Conservation (phyloP, 805 yeast species). For the Monosporozyma solicola region DNA sequence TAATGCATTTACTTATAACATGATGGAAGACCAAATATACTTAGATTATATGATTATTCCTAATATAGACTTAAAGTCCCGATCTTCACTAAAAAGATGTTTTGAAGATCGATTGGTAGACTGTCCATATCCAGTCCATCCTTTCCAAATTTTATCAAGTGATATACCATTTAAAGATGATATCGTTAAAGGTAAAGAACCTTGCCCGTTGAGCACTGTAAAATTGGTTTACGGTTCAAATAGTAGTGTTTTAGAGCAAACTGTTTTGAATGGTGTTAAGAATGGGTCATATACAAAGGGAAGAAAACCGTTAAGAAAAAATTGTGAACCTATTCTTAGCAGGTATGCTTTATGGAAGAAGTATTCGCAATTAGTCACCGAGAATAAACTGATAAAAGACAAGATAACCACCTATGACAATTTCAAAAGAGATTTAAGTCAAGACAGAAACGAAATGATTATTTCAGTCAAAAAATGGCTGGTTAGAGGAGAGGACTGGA, state of each 20-base stretch:
- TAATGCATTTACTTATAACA: constrained; percentile 37
- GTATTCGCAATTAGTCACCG: constrained; percentile 6
- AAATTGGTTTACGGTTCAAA: constrained; percentile 8
- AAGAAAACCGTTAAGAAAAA: constrained; percentile 34
- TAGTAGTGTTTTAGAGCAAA: constrained; percentile 18
- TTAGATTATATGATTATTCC: constrained; percentile 47
- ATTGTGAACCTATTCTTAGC: constrained; percentile 30
- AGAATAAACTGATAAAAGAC: neutral
- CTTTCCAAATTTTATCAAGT: constrained; percentile 4
- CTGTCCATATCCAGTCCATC: neutral
- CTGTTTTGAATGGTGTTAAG: constrained; percentile 48
- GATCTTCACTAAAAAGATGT: constrained; percentile 7
- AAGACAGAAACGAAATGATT: constrained; percentile 28
- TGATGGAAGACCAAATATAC: constrained; percentile 22
- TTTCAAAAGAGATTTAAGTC: neutral
- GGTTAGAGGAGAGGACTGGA: constrained; percentile 38
- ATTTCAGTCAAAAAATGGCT: constrained; percentile 17
- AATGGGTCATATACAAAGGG: constrained; percentile 45
- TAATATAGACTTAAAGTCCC: constrained; percentile 1
- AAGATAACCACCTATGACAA: neutral
- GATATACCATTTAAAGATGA: constrained; percentile 13
- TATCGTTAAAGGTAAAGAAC: constrained; percentile 8
- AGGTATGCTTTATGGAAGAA: constrained; percentile 22
- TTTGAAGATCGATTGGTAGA: constrained; percentile 8
- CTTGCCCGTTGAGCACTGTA: constrained; percentile 16